phyloP scores from a whole-genome alignment of 345 rosid species.

The Pseudoturritis turrita region DNA sequence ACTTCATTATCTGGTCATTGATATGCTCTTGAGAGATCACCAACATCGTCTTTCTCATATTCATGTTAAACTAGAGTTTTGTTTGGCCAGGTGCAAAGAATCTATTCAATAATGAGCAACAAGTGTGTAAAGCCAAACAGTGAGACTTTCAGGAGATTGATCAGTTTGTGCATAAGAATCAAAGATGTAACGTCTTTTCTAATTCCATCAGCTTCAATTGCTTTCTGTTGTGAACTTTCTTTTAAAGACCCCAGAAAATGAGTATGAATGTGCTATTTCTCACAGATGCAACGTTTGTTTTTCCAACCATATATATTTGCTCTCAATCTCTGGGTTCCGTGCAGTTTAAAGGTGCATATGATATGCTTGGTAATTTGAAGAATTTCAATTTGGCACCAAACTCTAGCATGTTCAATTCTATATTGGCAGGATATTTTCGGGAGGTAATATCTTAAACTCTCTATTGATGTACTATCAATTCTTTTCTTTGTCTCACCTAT shows the following conservation, averaged over 20 bases:
- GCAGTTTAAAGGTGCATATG: conserved; percentile 78
- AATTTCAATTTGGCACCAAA: conserved; percentile 52
- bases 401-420: conserved; percentile 63
- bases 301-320: background rate
- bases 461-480: background rate
- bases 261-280: background rate
- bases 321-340: conserved; percentile 11
- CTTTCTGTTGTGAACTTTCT: background rate
- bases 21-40: conserved; percentile 6
- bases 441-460: conserved; percentile 43
- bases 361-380: conserved; percentile 61
- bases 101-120: conserved; percentile 50
- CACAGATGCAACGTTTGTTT: background rate
- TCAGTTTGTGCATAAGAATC: conserved; percentile 56
- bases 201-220: conserved; percentile 3
- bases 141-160: conserved; percentile 69
- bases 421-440: conserved; percentile 75
- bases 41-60: background rate
- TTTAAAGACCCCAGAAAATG: background rate
- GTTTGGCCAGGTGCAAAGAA: conserved; percentile 48
- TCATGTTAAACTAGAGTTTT: conserved; percentile 4
- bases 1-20: background rate
- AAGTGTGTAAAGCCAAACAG: conserved; percentile 49
- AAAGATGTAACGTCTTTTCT: conserved; percentile 63
- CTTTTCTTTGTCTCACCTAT: background rate